Evolutionary conservation across 2,329 filamentous ascomycete genomes (phyloP).

Genomic region (Ophiostoma tasmaniense): DNA sequence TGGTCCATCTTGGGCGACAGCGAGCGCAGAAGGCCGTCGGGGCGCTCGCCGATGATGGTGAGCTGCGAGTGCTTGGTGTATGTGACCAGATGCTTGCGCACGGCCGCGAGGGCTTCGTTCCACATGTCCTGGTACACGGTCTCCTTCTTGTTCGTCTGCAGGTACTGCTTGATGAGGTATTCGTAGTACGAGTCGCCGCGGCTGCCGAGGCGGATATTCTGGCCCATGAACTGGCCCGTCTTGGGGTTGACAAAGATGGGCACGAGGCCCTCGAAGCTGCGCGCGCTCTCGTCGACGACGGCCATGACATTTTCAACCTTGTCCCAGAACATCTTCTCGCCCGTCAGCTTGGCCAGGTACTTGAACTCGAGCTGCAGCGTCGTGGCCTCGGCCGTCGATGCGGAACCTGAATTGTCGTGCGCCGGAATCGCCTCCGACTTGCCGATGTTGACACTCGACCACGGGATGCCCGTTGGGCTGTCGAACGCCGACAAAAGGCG

Average conservation of each 20-base stretch:
- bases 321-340: slow-evolving; percentile 88
- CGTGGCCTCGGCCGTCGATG: slow-evolving; percentile 88
- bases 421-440: slow-evolving; percentile 68
- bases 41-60: slow-evolving; percentile 85
- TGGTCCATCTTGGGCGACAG: slow-evolving; percentile 95
- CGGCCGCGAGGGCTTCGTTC: slow-evolving; percentile 73
- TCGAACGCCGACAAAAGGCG: slow-evolving; percentile 82
- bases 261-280: slow-evolving; percentile 68
- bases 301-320: slow-evolving; percentile 86
- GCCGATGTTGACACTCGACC: slow-evolving; percentile 80
- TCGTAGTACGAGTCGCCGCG: slow-evolving; percentile 97
- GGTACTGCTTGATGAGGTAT: slow-evolving; percentile 96
- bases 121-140: slow-evolving; percentile 85
- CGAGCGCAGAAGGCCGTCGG: slow-evolving; percentile 55
- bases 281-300: slow-evolving; percentile 77
- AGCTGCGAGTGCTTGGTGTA: slow-evolving; percentile 74
- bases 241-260: slow-evolving; percentile 85
- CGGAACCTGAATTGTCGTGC: slow-evolving; percentile 77
- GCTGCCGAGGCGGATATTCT: slow-evolving; percentile 85
- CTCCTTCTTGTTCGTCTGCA: slow-evolving; percentile 85
- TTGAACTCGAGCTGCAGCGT: slow-evolving; percentile 94
- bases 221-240: slow-evolving; percentile 67
- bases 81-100: slow-evolving; percentile 85
- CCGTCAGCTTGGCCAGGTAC: slow-evolving; percentile 88
- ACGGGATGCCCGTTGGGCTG: slow-evolving; percentile 76